Conservation (phyloP, 192 early-diverging fungal species). For the Rhizophagus sp. region DNA sequence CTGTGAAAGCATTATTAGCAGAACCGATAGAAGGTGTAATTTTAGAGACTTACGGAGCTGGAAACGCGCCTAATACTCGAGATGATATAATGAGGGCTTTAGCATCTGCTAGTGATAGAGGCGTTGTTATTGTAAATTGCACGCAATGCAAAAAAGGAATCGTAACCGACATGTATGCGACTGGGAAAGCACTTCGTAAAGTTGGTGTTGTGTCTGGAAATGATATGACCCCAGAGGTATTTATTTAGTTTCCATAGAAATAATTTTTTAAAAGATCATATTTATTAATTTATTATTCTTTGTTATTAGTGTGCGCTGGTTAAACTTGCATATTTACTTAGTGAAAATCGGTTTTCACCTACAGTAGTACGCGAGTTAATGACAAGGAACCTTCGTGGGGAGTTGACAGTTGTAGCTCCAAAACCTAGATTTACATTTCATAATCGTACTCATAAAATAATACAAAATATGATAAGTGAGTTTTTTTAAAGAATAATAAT, state of each 20-base stretch:
- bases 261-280: neutral
- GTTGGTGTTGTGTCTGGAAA: constrained; percentile 85
- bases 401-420: constrained; percentile 75
- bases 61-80: constrained; percentile 92
- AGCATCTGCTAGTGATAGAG: constrained; percentile 84
- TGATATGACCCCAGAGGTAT: constrained; percentile 91
- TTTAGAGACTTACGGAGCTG: constrained; percentile 94
- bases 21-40: constrained; percentile 89
- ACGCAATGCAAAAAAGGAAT: constrained; percentile 86
- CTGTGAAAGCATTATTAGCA: constrained; percentile 83
- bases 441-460: constrained; percentile 57
- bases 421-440: constrained; percentile 69
- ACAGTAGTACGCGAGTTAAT: constrained; percentile 78
- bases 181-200: constrained; percentile 79
- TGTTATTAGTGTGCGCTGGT: constrained; percentile 79
- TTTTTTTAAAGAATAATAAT: neutral
- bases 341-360: constrained; percentile 60
- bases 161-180: constrained; percentile 90
- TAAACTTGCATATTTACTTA: constrained; percentile 92
- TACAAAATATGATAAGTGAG: constrained; percentile 47
- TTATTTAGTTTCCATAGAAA: neutral
- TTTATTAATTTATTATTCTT: constrained; percentile 30
- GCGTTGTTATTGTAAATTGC: constrained; percentile 96
- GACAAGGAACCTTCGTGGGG: constrained; percentile 86
- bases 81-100: constrained; percentile 83